A percentile compares a stretch with the other conserved stretches of the same genome.
These are phyloP conservation scores for Solanum chiquidenum DNA, from an alignment of 257 asterid genomes.

Conservation along the genomic window DNA sequence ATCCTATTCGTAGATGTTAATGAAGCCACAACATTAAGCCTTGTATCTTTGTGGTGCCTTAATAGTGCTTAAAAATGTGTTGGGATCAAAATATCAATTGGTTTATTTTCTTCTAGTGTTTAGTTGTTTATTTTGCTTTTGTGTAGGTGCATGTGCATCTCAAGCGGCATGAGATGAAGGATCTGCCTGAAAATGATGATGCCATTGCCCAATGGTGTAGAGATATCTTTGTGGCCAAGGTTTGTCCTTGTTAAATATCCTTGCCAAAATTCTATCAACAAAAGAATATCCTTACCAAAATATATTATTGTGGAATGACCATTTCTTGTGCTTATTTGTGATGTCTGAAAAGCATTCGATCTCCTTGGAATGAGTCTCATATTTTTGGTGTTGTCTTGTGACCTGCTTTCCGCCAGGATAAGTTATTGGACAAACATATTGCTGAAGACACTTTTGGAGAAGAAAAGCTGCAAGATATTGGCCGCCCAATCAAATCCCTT, in stretches of 20 bases:
- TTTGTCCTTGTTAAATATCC: conserved; percentile 9
- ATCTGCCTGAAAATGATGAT: conserved; percentile 74
- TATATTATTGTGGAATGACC: background rate
- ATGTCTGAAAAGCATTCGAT: background rate
- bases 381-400: background rate
- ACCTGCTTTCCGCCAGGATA: conserved; percentile 38
- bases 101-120: background rate
- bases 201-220: conserved; percentile 89
- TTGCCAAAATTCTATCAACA: background rate
- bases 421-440: conserved; percentile 65
- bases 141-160: conserved; percentile 82
- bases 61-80: background rate
- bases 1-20: background rate
- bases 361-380: background rate
- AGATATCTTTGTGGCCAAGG: conserved; percentile 76
- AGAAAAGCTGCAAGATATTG: conserved; percentile 39
- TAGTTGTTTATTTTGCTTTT: background rate
- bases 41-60: background rate
- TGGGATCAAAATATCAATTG: background rate
- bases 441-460: conserved; percentile 60
- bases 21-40: background rate
- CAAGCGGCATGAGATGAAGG: conserved; percentile 69
- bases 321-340: background rate
- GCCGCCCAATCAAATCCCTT: conserved; percentile 78
- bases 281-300: background rate